Evolutionary conservation across 2,329 filamentous ascomycete species (phyloP).

Genomic region (Hansfordia pulvinata): DNA sequence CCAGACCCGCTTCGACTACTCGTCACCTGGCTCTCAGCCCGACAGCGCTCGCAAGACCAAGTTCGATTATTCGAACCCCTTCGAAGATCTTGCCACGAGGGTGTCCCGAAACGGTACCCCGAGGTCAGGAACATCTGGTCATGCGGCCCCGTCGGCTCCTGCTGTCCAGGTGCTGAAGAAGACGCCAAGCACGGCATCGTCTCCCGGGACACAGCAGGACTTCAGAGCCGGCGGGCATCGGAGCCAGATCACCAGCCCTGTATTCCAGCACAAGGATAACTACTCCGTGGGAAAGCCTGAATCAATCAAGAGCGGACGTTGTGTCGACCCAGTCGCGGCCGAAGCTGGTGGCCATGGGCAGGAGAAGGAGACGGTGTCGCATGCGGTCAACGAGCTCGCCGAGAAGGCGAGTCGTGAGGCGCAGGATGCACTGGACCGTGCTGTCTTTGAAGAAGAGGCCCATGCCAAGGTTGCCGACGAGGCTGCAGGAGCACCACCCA

Average conservation of each 20-base stretch:
- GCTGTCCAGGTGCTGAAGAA: conserved; percentile 38
- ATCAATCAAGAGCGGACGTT: too few relatives aligned
- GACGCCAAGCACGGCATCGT: conserved; percentile 21
- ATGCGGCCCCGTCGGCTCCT: conserved; percentile 15
- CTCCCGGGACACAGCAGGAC: conserved; percentile 13
- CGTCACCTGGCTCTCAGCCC: conserved; percentile 13
- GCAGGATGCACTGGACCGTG: conserved; percentile 49
- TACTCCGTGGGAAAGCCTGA: too few relatives aligned
- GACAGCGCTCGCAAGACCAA: conserved; percentile 12
- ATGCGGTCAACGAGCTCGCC: conserved; percentile 55
- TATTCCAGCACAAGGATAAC: too few relatives aligned
- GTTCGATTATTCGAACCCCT: conserved; percentile 23
- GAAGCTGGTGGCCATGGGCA: conserved; percentile 8
- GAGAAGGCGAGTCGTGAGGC: conserved; percentile 37
- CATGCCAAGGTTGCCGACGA: conserved; percentile 34
- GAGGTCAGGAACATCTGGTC: conserved; percentile 20
- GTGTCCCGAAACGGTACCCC: conserved; percentile 29
- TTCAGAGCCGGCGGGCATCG: conserved; percentile 23
- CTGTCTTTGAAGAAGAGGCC: conserved; percentile 33
- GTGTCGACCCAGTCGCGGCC: too few relatives aligned
- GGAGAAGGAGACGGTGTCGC: conserved; percentile 53
- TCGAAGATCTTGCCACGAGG: conserved; percentile 24
- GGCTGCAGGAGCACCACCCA: conserved; percentile 34
- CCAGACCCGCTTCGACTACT: too few relatives aligned
- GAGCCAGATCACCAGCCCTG: conserved; percentile 30